Percentiles rank a stretch among this genome's conserved stretches.
These are phyloP conservation scores for Spergularia azorica DNA, from an alignment of 179 eudicot species.

Conservation along the genomic window DNA sequence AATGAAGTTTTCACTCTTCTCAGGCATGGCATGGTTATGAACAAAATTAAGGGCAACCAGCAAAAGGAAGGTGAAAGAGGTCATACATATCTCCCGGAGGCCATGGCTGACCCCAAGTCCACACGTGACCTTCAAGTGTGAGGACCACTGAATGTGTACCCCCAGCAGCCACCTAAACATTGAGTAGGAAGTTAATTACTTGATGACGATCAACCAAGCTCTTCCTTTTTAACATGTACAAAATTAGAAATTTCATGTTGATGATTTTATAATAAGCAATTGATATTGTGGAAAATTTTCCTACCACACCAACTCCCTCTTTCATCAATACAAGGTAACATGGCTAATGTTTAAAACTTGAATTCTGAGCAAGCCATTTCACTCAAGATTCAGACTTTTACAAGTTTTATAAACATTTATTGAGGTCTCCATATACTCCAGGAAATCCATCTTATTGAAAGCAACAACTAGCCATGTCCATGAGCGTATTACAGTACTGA, in stretches of 20 bases:
- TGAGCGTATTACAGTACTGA: slow-evolving; percentile 34
- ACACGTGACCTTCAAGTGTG: slow-evolving; percentile 92
- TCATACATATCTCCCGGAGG: slow-evolving; percentile 98
- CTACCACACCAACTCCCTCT: background rate
- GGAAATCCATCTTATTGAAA: background rate
- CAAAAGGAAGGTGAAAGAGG: slow-evolving; percentile 14
- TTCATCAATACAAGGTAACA: too few species aligned
- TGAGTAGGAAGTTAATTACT: slow-evolving; percentile 5
- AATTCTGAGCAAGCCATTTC: background rate
- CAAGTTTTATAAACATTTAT: background rate
- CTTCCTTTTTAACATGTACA: background rate
- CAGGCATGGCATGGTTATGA: slow-evolving; percentile 5
- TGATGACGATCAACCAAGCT: slow-evolving; percentile 4
- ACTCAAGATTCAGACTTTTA: background rate
- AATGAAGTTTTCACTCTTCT: background rate
- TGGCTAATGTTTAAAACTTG: background rate
- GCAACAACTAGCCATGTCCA: slow-evolving; percentile 2
- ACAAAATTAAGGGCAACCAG: slow-evolving; percentile 4
- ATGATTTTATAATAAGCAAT: background rate
- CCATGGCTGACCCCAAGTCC: slow-evolving; percentile 99
- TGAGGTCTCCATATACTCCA: background rate
- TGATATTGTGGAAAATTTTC: background rate
- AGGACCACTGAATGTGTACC: slow-evolving; percentile 98
- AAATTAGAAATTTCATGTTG: background rate
- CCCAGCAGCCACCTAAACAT: slow-evolving; percentile 91